Percentiles rank a stretch among this genome's conserved stretches.
These are phyloP conservation scores for Ceratonia siliqua DNA, from an alignment of 306 rosid genomes.

Conservation along the genomic window DNA sequence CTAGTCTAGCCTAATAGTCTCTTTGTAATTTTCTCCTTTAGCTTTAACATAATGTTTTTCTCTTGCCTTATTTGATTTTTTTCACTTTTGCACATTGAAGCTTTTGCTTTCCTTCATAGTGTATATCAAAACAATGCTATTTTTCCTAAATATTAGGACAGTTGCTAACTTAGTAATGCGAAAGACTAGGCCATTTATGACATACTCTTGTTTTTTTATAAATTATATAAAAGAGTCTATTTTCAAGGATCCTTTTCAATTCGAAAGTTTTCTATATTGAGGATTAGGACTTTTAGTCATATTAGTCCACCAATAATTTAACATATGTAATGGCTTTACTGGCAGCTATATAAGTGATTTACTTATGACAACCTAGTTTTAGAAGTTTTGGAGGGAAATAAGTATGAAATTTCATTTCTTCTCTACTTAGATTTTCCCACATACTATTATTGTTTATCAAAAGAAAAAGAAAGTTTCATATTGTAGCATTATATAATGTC, in stretches of 20 bases:
- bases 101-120: too few species aligned
- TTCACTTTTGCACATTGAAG: too few species aligned
- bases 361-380: not conserved
- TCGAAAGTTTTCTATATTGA: not conserved
- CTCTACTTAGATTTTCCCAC: not conserved
- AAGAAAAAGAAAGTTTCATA: not conserved
- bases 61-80: too few species aligned
- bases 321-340: not conserved
- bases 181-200: too few species aligned
- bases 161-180: too few species aligned
- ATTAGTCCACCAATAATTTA: not conserved
- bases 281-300: not conserved
- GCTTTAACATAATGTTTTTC: too few species aligned
- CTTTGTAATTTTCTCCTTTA: too few species aligned
- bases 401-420: not conserved
- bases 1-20: too few species aligned
- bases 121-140: too few species aligned
- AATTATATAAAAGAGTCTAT: not conserved
- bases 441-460: not conserved
- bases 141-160: too few species aligned
- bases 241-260: not conserved
- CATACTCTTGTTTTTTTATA: not conserved
- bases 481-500: not conserved
- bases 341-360: slow-evolving; percentile 7
- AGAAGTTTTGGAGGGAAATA: not conserved